Evolutionary conservation across 169 alveolate species (phyloP), one percentile per base, ranked within the genome.

Genomic region (Plasmodium gonderi): DNA sequence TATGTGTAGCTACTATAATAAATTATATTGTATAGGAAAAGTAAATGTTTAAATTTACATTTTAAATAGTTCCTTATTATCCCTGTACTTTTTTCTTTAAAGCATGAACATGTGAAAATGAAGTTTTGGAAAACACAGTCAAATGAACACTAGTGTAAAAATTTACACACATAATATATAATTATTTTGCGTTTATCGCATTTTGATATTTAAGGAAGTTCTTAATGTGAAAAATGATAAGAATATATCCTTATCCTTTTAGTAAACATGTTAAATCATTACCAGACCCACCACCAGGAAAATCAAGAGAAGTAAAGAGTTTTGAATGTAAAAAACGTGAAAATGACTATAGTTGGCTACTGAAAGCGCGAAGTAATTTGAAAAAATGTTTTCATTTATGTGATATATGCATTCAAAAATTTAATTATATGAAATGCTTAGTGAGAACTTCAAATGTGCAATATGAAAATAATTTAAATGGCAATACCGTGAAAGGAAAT

Each of bases 211-310:
- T 82, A 69, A 69, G 64, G 83, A 82, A 82, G 64, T 82, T 79
- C 33, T 45, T 26, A 36, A 44, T 68, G 44, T 68, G 51, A 69
- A 82, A 82, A 82, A 82, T 82, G 92, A 82, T 82, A 68, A 82
- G 81, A 82, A 82, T 82, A 68, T 82, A 82, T 47, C 92, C 92
- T 69, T 82, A 82, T 72, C 92, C 92, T 69, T 82, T 82, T 44
- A 82, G 92, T 29, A 82, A 82, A 45, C 14, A 82, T 82, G 92
- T 82, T 49, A 82, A 82, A 82, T 82, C 92, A 17, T 60, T 82
- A 40, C 92, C 92, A 82, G 92, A 82, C 38, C 92, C 92, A n/a
- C 92, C 92, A 26, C 92, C 92, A 69, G 65, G 54, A 14, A 82
- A 82, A 82, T 68, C 92, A 29, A 69, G 92, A 69, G 92, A 82